Base-by-base conservation (phyloP, 1,139 yeast genomes). In the Arxiozyma bovina region DNA sequence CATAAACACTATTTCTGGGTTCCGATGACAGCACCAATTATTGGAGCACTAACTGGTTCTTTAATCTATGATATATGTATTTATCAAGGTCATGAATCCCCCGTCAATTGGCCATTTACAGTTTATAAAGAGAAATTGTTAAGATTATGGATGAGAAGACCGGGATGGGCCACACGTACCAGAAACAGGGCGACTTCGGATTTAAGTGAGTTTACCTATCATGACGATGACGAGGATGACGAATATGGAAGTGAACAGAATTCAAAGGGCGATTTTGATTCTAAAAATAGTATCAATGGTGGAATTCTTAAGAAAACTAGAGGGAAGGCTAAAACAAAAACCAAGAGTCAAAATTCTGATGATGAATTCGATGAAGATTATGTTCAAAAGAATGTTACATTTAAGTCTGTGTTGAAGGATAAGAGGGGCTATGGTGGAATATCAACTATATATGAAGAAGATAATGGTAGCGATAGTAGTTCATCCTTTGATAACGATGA, bases 1-100 rank as follows among this genome's bases (percentile, higher is more conserved):
- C 71, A 75, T 52, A 67, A 71, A 60, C 71, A 73, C 60, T 78
- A 76, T 64, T 76, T 75, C 62, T 78, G 82, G 82, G 77, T 77
- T 38, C 80, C 80, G 51, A 65, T 76, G 58, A 71, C 75, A 42
- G 75, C 74, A 20, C 80, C 81, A 44, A 63, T 73, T 48, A 59
- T 75, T 48, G 82, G 82, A 21, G 54, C 75, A 51, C 58, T 73
- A 48, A 58, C 70, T 41, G 82, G 82, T 51, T 80, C 74, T 38
- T 62, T 74, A 56, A 53, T 76, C 17, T 78, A 78, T 61, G 82
- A 78, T 64, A 60, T 76, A 41, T 69, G 77, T 58, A 66, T 77
- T 55, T 77, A 74, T 59, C 77, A 77, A 58, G 81, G 81, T 47
- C 71, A 73, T 48, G 80, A 76, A 62, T 74, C 79, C 34, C 78